phyloP scores from a whole-genome alignment of 2,329 filamentous ascomycete genomes.

The Aureobasidium sp. region DNA sequence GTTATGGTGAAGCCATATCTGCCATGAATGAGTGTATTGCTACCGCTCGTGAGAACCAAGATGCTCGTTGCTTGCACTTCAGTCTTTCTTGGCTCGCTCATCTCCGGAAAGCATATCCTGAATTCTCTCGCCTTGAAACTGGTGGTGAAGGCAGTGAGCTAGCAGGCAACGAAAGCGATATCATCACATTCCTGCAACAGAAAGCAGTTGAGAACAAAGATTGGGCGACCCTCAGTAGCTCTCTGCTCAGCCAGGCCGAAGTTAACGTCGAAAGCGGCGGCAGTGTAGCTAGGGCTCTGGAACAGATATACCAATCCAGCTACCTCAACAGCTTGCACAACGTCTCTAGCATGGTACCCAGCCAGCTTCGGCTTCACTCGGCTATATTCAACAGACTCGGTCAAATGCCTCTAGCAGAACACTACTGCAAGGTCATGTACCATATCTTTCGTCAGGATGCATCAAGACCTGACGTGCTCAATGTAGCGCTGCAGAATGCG shows the following conservation, averaged over 20 bases:
- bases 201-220: constrained; percentile 60
- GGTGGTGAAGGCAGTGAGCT: constrained; percentile 51
- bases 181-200: constrained; percentile 71
- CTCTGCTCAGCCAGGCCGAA: constrained; percentile 79
- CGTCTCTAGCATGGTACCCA: constrained; percentile 64
- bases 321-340: constrained; percentile 74
- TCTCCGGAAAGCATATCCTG: constrained; percentile 77
- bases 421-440: constrained; percentile 66
- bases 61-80: constrained; percentile 89
- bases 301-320: constrained; percentile 74
- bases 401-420: constrained; percentile 50
- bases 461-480: constrained; percentile 71
- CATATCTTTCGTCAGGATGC: constrained; percentile 60
- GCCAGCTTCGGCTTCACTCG: constrained; percentile 65
- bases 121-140: constrained; percentile 26
- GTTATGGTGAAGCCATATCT: constrained; percentile 79
- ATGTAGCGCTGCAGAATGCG: constrained; percentile 64
- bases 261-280: constrained; percentile 62
- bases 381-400: constrained; percentile 73
- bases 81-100: constrained; percentile 94
- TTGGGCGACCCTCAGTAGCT: constrained; percentile 77
- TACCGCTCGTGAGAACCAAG: constrained; percentile 88
- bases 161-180: constrained; percentile 72
- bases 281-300: constrained; percentile 56
- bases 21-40: constrained; percentile 93